phyloP scores from a whole-genome alignment of 2,329 filamentous ascomycete species.

The Colletotrichum tropicicola region DNA sequence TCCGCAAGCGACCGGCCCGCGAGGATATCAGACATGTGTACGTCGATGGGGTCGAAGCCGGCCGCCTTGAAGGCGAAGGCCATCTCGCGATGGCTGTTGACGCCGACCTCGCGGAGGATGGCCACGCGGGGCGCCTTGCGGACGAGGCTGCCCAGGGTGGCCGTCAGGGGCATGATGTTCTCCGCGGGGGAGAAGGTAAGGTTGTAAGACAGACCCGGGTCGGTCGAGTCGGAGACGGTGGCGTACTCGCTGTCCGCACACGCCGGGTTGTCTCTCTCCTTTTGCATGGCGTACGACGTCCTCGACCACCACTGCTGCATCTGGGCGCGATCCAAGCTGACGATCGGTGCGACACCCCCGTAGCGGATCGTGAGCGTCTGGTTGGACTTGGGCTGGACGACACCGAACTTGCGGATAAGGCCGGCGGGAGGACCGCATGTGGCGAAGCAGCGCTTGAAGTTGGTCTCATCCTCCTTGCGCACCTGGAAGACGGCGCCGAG shows the following conservation, averaged over 20 bases:
- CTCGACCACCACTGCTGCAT: constrained; percentile 90
- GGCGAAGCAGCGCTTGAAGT: constrained; percentile 90
- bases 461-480: constrained; percentile 81
- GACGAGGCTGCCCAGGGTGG: constrained; percentile 59
- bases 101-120: constrained; percentile 93
- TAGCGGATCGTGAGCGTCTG: constrained; percentile 83
- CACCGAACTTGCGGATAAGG: constrained; percentile 85
- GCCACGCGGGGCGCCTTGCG: constrained; percentile 78
- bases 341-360: constrained; percentile 69
- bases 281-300: constrained; percentile 92
- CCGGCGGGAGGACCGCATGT: constrained; percentile 86
- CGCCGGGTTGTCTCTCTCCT: constrained; percentile 84
- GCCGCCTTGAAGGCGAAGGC: constrained; percentile 93
- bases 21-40: constrained; percentile 96
- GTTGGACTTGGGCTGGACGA: constrained; percentile 73
- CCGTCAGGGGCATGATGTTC: constrained; percentile 73
- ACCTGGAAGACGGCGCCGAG: constrained; percentile 97
- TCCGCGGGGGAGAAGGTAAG: constrained; percentile 84
- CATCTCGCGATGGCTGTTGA: constrained; percentile 98
- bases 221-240: constrained; percentile 75
- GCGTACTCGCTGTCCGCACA: constrained; percentile 87
- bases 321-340: constrained; percentile 73
- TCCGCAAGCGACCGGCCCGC: constrained; percentile 80
- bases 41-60: constrained; percentile 90
- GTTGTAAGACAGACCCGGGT: constrained; percentile 87